A percentile compares a stretch with the other conserved stretches of the same genome.
These are phyloP conservation scores for Colletotrichum cereale DNA, from an alignment of 2,329 filamentous ascomycete species.

Conservation along the genomic window DNA sequence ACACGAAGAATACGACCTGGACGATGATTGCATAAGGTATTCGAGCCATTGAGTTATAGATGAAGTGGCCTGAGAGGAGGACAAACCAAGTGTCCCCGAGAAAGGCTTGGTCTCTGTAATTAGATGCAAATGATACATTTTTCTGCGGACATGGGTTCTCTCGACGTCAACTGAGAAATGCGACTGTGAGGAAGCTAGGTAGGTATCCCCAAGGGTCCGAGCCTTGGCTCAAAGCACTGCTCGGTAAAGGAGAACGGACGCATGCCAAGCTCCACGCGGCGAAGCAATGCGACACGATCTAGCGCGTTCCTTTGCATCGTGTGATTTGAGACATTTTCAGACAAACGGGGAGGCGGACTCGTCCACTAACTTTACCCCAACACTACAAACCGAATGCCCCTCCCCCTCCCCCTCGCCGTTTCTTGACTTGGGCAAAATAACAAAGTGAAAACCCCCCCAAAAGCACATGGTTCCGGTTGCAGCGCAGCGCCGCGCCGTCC, in stretches of 20 bases:
- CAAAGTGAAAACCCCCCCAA: neutral
- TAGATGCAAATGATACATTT: constrained; percentile 35
- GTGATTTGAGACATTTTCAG: constrained; percentile 37
- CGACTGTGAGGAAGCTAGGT: neutral
- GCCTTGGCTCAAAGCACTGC: neutral
- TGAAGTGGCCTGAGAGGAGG: constrained; percentile 16
- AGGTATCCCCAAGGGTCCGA: neutral
- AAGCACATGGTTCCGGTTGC: neutral
- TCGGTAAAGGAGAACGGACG: constrained; percentile 8
- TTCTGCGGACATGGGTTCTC: neutral
- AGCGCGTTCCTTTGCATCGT: constrained; percentile 32
- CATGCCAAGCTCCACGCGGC: constrained; percentile 11
- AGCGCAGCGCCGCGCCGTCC: constrained; percentile 20
- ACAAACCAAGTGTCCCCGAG: constrained; percentile 7
- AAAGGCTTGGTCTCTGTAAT: constrained; percentile 23
- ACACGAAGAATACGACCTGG: constrained; percentile 40
- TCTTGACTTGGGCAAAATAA: constrained; percentile 1
- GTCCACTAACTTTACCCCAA: neutral
- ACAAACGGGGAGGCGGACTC: constrained; percentile 24
- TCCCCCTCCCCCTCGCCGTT: constrained; percentile 16
- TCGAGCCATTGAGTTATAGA: constrained; percentile 26
- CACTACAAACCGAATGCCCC: constrained; percentile 1
- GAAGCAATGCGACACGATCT: constrained; percentile 22
- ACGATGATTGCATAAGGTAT: constrained; percentile 38
- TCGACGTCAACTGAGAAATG: neutral